Evolutionary conservation across 176 grass and related monocot species (phyloP), one percentile per base, ranked within the genome.

Genomic region (Lolium multiflorum): DNA sequence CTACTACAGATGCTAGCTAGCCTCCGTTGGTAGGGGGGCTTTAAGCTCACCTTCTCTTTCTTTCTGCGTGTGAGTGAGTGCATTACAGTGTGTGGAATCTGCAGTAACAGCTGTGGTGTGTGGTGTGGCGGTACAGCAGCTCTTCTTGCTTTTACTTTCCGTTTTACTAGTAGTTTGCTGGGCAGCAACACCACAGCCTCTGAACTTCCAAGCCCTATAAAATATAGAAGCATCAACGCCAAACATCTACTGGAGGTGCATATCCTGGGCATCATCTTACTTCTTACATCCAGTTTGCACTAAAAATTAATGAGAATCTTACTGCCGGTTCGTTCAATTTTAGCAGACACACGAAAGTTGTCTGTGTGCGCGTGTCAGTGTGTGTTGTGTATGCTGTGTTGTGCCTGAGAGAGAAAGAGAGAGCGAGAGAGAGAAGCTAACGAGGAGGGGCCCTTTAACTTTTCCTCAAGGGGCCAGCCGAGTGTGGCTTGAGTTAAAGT

Each of bases 401-500:
- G 46, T 84, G 86, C 64, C 79, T 86, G 81, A 14, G 72, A 64
- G 85, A 80, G 47, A 60, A 37, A 76, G 66, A 58, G 72, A 76
- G 66, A 58, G 72, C 61, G 21, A 46, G 83, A 28, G 52, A 9
- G 83, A 31, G 87, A n/a, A 79, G 66, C 69, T 44, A 56, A 18
- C 5, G 13, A 37, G 26, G 72, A 25, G 83, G 92, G 81, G 18
- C 82, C 84, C 89, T 95, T 90, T 93, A 91, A 87, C 93, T 98
- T 98, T 98, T 93, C 83, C 80, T 88, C 73, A 92, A 86, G 86
- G 79, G 79, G 62, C 65, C 37, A 17, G 68, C 20, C 43, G 38
- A 10, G 82, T 88, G 82, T 85, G 82, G 83, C 90, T 95, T 90
- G 91, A 89, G 95, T 93, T 95, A 95, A 98, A 95, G 93, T 80